Evolutionary conservation across 352 stramenopile genomes (phyloP).

Genomic region (Elongisporangium senticosum): DNA sequence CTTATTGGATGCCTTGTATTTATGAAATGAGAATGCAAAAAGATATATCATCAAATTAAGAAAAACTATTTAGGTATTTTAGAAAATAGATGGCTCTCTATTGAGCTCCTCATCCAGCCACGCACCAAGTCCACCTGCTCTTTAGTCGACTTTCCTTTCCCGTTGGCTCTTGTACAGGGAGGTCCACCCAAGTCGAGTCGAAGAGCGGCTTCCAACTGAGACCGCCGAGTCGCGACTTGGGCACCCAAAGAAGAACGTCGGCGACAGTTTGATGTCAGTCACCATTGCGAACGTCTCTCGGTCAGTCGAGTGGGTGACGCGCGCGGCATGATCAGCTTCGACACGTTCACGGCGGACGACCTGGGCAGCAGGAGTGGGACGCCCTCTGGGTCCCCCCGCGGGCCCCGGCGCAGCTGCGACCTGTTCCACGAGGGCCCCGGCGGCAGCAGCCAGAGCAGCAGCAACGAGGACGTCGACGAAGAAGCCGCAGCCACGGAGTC

Average conservation of each 20-base stretch:
- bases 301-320: neutral
- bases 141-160: neutral
- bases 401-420: constrained; percentile 24
- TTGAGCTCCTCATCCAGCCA: neutral
- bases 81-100: neutral
- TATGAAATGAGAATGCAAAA: no score
- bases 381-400: constrained; percentile 13
- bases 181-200: neutral
- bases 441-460: constrained; percentile 4
- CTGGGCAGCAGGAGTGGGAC: constrained; percentile 34
- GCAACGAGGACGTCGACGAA: constrained; percentile 5
- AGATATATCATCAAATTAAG: no score
- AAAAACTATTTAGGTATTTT: neutral
- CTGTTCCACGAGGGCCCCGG: constrained; percentile 30
- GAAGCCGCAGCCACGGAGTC: constrained; percentile 3
- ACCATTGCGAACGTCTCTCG: neutral
- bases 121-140: no score
- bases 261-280: neutral
- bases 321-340: constrained; percentile 65
- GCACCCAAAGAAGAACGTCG: neutral
- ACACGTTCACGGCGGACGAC: constrained; percentile 49
- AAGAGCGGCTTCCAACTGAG: neutral
- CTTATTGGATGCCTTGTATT: no score
- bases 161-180: no score
- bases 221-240: neutral